Base-by-base conservation (phyloP, 2,329 filamentous ascomycete species). In the Penicillium thymicola region DNA sequence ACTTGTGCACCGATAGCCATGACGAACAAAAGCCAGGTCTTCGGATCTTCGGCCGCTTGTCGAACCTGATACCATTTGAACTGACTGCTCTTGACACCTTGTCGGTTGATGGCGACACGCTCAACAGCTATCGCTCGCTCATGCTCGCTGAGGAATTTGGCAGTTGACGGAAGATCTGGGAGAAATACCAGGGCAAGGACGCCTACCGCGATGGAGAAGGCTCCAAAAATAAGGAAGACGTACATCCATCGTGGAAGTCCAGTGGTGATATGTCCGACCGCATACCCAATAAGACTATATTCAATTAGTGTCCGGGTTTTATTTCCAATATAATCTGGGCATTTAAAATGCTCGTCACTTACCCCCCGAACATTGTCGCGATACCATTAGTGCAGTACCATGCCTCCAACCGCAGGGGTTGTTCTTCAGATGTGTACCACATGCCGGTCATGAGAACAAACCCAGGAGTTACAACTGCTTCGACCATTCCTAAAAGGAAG, bases 381-480 rank as follows among this genome's bases (percentile, higher is more conserved):
- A 86, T 75, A 2, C 84, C 84, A 60, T 85, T 85, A 2, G 80
- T 82, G 59, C 79, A 81, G 63, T 84, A 85, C 69, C 82, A 86
- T 0, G 78, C 72, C 48, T 81, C 81, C 7, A 83, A 74, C 0
- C 82, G 78, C 5, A 84, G 68, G 0, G 80, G 80, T 50, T 82
- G 79, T 6, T 81, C 76, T 8, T 75, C 70, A 0, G 76, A 67
- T 0, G 70, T 75, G 60, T 81, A 82, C 79, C 79, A 83, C 70
- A 80, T 79, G 5, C 76, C 71, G 27, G 80, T 78, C 37, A 82
- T 76, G 59, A 82, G 73, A 63, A 81, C 79, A 48, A 81, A 80
- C 6, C 76, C 76, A 0, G 80, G 78, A 0, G 78, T 80, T 2
- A 82, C 77, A 0, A 76, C 73, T 0, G 78, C 77, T 62, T 82